Evolutionary conservation across 345 rosid species (phyloP), one percentile per base, ranked within the genome.

Genomic region (Excoecaria agallocha): DNA sequence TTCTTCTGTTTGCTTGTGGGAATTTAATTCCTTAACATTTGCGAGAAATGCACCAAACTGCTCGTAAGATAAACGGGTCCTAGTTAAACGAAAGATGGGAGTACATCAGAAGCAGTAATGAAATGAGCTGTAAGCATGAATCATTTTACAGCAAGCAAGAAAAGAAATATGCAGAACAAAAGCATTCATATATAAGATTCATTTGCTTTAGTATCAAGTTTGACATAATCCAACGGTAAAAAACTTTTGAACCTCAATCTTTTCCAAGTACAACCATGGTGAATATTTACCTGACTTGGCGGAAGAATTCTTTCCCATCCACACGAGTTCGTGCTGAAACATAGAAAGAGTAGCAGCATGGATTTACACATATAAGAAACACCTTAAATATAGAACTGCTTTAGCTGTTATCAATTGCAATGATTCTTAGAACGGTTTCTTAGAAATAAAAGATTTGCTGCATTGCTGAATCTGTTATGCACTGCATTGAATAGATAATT

Each of bases 231-330:
- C 63, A 55, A 20, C n/a, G 39, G 2, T 20, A 52, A 8, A 22
- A 45, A 51, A 7, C 8, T 30, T 68, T 8, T 1, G 55, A 41
- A 13, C 6, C 10, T 17, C 51, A 10, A 71, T 57, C 35, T 37
- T 39, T 62, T 20, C 7, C 8, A 6, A 2, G 20, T 62, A 16
- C 50, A 12, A 50, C n/a, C 38, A 58, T 30, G 1, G 6, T 7
- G 2, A 19, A 48, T 10, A 49, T 61, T 84, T 85, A 94, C 98
- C 97, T 92, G 84, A 92, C 97, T 90, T 90, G 95, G 46, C 97
- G 92, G 84, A 94, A 94, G 85, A 94, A 92, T 77, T 92, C 98
- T 82, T 91, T 94, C 70, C 98, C 98, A 46, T 92, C 98, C 50
- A 92, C 92, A 61, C 97, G 88, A 73, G 97, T 85, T 75, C 90